These are phyloP conservation scores for Fusarium equiseti DNA, from an alignment of 2,329 filamentous ascomycete genomes.

Conservation along the genomic window DNA sequence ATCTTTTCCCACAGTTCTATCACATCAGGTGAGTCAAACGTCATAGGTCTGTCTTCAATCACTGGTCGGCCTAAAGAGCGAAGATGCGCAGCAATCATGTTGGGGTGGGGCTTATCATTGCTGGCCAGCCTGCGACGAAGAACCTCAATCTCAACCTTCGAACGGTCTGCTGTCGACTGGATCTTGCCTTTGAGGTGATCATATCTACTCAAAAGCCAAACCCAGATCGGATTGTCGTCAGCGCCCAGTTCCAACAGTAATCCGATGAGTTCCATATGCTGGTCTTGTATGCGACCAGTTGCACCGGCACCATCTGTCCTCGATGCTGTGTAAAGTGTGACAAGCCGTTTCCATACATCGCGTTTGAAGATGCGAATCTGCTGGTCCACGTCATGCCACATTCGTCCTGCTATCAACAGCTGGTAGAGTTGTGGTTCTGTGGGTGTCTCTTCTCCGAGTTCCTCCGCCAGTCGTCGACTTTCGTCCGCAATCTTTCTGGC, in stretches of 20 bases:
- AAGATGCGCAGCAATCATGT: conserved; percentile 79
- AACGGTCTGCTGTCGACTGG: conserved; percentile 81
- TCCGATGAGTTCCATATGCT: conserved; percentile 90
- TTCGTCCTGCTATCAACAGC: conserved; percentile 86
- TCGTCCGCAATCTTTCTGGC: conserved; percentile 87
- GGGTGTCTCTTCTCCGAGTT: conserved; percentile 66
- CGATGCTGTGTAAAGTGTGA: conserved; percentile 71
- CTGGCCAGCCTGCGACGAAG: conserved; percentile 83
- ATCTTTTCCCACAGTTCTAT: conserved; percentile 95
- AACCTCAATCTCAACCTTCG: conserved; percentile 92
- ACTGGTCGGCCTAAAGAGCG: conserved; percentile 77
- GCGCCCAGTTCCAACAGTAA: conserved; percentile 93
- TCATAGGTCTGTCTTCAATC: conserved; percentile 69
- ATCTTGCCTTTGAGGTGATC: conserved; percentile 92
- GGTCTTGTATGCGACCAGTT: conserved; percentile 74
- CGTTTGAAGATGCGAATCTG: conserved; percentile 90
- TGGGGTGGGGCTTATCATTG: conserved; percentile 76
- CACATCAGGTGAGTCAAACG: conserved; percentile 83
- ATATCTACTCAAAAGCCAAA: conserved; percentile 92
- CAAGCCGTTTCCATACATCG: conserved; percentile 86
- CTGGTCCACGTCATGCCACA: conserved; percentile 94
- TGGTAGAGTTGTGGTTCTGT: conserved; percentile 86
- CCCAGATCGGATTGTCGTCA: conserved; percentile 95
- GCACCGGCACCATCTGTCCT: conserved; percentile 59
- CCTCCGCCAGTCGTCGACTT: conserved; percentile 75